These are phyloP conservation scores for Hanseniaspora sp. DNA, from an alignment of 1,139 yeast species.

Conservation along the genomic window DNA sequence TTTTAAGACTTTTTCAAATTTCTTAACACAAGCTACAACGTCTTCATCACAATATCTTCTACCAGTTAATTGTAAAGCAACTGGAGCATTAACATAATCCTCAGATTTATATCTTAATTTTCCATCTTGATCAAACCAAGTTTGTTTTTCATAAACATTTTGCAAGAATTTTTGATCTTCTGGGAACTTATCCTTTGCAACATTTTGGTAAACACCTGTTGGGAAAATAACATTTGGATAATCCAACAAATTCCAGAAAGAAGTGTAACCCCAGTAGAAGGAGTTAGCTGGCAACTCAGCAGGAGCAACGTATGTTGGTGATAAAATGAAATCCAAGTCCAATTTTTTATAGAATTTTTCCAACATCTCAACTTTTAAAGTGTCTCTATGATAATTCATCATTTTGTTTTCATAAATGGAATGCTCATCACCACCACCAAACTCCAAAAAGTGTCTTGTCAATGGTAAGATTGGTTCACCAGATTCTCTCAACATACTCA, in stretches of 20 bases:
- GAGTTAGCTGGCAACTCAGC: constrained; percentile 59
- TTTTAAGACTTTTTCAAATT: constrained; percentile 20
- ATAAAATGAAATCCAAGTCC: constrained; percentile 54
- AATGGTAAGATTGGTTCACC: constrained; percentile 57
- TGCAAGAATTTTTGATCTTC: constrained; percentile 15
- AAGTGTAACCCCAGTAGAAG: constrained; percentile 66
- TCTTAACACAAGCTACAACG: constrained; percentile 36
- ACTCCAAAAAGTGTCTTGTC: constrained; percentile 48
- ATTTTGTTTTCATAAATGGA: constrained; percentile 26
- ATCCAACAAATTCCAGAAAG: constrained; percentile 56
- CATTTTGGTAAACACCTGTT: constrained; percentile 50
- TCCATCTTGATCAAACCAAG: constrained; percentile 24
- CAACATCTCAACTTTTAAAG: constrained; percentile 44
- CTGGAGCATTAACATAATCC: constrained; percentile 42
- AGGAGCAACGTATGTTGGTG: constrained; percentile 60
- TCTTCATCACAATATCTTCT: constrained; percentile 46
- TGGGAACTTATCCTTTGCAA: constrained; percentile 24
- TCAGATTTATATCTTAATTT: constrained; percentile 30
- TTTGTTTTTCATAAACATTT: constrained; percentile 22
- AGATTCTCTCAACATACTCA: constrained; percentile 40
- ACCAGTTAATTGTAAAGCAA: constrained; percentile 42
- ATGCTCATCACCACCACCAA: constrained; percentile 45
- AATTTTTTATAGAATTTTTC: constrained; percentile 39
- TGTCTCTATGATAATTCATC: constrained; percentile 40
- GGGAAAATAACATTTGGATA: constrained; percentile 53